Evolutionary conservation across 495 filamentous ascomycete species (phyloP).

Genomic region (Tuber magnatum): DNA sequence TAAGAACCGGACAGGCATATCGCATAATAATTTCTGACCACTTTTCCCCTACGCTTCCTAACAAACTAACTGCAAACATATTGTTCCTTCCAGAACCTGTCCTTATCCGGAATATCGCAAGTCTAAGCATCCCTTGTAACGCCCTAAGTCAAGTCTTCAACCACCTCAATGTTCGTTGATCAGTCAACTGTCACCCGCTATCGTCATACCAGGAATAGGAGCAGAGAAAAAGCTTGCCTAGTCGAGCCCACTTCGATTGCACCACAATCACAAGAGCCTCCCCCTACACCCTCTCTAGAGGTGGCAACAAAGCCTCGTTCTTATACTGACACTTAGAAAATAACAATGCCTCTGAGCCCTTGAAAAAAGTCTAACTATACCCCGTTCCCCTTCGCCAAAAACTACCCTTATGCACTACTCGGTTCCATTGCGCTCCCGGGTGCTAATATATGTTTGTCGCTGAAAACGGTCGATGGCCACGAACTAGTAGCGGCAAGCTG

Average conservation of each 20-base stretch:
- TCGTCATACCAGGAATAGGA: conserved; percentile 5
- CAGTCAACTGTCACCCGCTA: not conserved
- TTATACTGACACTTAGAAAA: conserved; percentile 78
- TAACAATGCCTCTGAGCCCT: conserved; percentile 65
- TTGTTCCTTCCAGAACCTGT: conserved; percentile 81
- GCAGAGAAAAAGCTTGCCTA: conserved; percentile 46
- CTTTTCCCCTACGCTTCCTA: conserved; percentile 30
- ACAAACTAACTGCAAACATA: conserved; percentile 55
- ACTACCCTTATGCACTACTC: conserved; percentile 42
- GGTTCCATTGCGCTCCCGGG: conserved; percentile 38
- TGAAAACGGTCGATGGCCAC: conserved; percentile 88
- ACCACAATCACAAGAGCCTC: conserved; percentile 63
- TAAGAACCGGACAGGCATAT: conserved; percentile 88
- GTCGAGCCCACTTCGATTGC: conserved; percentile 77
- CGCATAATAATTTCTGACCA: conserved; percentile 68
- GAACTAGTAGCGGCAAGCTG: conserved; percentile 49
- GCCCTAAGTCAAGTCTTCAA: conserved; percentile 89
- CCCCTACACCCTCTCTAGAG: conserved; percentile 96
- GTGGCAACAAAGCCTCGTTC: conserved; percentile 88
- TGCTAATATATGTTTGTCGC: conserved; percentile 49
- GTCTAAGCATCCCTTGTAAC: conserved; percentile 75
- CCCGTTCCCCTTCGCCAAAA: conserved; percentile 13
- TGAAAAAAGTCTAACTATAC: conserved; percentile 22
- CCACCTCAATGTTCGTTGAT: conserved; percentile 56
- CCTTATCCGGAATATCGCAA: conserved; percentile 76